These are phyloP conservation scores for Vaccinium myrtillus DNA, from an alignment of 148 eudicot genomes.

Conservation along the genomic window DNA sequence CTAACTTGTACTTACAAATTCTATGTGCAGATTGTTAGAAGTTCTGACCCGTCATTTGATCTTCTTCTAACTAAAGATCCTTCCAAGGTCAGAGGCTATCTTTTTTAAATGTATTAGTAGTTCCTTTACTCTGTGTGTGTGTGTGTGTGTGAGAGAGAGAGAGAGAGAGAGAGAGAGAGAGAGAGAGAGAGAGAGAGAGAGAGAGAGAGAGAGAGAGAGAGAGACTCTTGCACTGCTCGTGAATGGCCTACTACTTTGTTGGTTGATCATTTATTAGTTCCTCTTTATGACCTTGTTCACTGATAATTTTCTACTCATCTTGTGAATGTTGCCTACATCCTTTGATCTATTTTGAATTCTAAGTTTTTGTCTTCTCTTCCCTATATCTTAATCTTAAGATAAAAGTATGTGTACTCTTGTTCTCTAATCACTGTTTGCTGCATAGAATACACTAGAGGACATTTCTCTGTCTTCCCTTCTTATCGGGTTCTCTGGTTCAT, in stretches of 20 bases:
- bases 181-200: background rate
- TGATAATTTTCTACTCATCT: constrained; percentile 23
- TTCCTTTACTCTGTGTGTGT: constrained; percentile 2
- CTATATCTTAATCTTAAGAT: background rate
- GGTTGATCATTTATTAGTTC: constrained; percentile 40
- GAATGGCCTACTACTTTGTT: constrained; percentile 37
- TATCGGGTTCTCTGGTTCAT: background rate
- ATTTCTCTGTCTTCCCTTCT: background rate
- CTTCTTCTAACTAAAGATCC: constrained; percentile 13
- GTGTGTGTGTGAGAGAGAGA: background rate
- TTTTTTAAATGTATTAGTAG: background rate
- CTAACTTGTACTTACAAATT: constrained; percentile 5
- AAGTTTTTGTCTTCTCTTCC: background rate
- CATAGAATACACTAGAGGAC: background rate
- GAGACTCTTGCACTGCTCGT: constrained; percentile 27
- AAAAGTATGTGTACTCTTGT: background rate
- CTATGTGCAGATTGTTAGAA: constrained; percentile 29
- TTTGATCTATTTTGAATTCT: background rate
- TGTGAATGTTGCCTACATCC: constrained; percentile 19
- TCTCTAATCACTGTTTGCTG: background rate
- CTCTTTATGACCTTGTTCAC: constrained; percentile 22
- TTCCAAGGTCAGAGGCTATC: constrained; percentile 22
- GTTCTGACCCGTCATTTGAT: constrained; percentile 14
- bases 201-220: background rate
- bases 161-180: constrained; percentile 13